Base-by-base conservation (phyloP, 1,284 basidiomycete species). In the Porodaedalea pini region DNA sequence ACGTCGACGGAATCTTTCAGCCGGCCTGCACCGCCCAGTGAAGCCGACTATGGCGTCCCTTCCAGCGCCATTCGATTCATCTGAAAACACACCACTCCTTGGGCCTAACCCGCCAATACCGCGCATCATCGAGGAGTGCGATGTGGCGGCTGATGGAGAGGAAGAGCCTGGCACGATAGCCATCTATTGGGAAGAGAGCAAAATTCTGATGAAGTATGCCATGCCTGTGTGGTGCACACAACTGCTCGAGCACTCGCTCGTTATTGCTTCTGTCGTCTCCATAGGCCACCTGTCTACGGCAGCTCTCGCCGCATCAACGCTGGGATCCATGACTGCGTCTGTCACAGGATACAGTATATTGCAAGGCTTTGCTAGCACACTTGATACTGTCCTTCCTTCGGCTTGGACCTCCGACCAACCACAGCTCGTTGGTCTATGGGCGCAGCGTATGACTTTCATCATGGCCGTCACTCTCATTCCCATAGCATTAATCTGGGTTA, bases 351-450 rank as follows among this genome's bases (percentile, higher is more conserved):
- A 81, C 62, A 83, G 87, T 59, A 85, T 94, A 61, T 78, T 94
- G 17, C 88, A 90, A 65, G 94, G 94, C 10, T 85, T 96, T 64
- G 78, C 86, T 13, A 88, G 86, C 57, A 87, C 92, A 0, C 79
- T 97, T 25, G 94, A 98, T 66, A 94, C 94, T 0, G 79, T 97
- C 66, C 79, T 97, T 0, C 94, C 94, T 0, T 82, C 89, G 21
- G 92, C 94, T 2, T 97, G 93, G 90, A 94, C 93, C 0, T 92
- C 90, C 7, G 71, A 82, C 1, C 82, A 90, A 39, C 94, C 93
- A 0, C 77, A 86, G 10, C 78, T 92, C 1, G 92, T 97, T 23
- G 94, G 94, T 2, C 76, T 96, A 0, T 96, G 94, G 93, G 77
- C 89, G 6, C 92, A 95, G 69, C 78, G 94, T 61, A 94, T 94